A percentile compares a stretch with the other conserved stretches of the same genome.
Conservation (phyloP, 768 basidiomycete genomes). For the Gelatoporia subvermispora region DNA sequence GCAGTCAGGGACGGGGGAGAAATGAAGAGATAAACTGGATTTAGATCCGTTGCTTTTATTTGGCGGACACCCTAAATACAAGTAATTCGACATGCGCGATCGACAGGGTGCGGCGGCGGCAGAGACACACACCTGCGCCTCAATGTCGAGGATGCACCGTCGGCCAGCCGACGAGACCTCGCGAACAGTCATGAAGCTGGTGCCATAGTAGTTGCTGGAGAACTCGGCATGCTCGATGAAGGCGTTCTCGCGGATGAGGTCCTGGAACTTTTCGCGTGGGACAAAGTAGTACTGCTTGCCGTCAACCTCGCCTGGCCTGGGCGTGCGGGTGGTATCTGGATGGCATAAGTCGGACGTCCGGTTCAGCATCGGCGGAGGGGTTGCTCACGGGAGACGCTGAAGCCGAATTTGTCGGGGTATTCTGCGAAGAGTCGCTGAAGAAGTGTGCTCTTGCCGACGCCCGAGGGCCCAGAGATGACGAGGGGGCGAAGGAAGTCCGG, state of each 20-base stretch:
- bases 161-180: slow-evolving; percentile 63
- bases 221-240: slow-evolving; percentile 97
- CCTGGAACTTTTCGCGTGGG: slow-evolving; percentile 59
- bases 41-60: slow-evolving; percentile 76
- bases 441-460: slow-evolving; percentile 92
- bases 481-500: slow-evolving; percentile 63
- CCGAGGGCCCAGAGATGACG: slow-evolving; percentile 87
- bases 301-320: slow-evolving; percentile 76
- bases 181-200: slow-evolving; percentile 72
- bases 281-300: slow-evolving; percentile 90
- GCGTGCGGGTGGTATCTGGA: slow-evolving; percentile 83
- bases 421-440: slow-evolving; percentile 76
- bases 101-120: slow-evolving; percentile 1
- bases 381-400: slow-evolving; percentile 81
- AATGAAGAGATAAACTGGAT: slow-evolving; percentile 89
- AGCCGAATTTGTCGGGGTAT: slow-evolving; percentile 82
- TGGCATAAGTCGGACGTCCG: slow-evolving; percentile 10
- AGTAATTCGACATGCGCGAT: slow-evolving; percentile 14
- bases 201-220: slow-evolving; percentile 91
- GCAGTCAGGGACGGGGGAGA: slow-evolving; percentile 77
- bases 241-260: slow-evolving; percentile 61
- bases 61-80: slow-evolving; percentile 78
- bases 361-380: slow-evolving; percentile 1
- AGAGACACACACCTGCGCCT: slow-evolving; percentile 69
- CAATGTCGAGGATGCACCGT: slow-evolving; percentile 93